A percentile compares a stretch with the other conserved stretches of the same genome.
Evolutionary conservation across 495 filamentous ascomycete species (phyloP).

Genomic region (Penicillium psychrofluorescens): DNA sequence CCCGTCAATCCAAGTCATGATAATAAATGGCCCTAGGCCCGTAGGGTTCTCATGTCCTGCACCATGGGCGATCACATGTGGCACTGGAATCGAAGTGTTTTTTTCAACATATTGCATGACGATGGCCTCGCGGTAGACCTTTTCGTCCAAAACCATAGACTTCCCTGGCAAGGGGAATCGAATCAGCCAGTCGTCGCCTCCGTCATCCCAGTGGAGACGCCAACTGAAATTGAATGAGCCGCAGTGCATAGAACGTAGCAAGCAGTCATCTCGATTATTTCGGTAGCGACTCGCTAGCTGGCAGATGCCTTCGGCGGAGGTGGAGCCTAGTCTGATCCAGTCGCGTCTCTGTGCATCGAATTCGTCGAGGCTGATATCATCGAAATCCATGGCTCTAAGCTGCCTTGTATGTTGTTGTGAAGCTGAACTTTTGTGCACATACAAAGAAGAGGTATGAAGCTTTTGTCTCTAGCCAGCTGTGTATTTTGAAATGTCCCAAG

Average conservation of each 20-base stretch:
- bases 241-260: constrained; percentile 2
- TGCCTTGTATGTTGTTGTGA: background rate
- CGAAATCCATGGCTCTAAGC: constrained; percentile 1
- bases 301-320: constrained; percentile 1
- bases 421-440: too few species aligned
- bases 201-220: constrained; percentile 5
- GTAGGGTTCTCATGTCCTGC: too few species aligned
- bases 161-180: background rate
- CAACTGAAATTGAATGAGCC: constrained; percentile 4
- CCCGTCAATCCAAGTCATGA: too few species aligned
- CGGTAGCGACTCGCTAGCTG: constrained; percentile 1
- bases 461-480: too few species aligned
- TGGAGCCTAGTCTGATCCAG: constrained; percentile 1
- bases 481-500: too few species aligned
- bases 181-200: constrained; percentile 3
- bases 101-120: too few species aligned
- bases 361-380: constrained; percentile 2
- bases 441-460: too few species aligned
- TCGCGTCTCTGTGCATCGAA: background rate
- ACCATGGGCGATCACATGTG: too few species aligned
- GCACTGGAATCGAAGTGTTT: too few species aligned
- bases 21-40: too few species aligned
- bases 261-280: background rate
- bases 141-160: background rate
- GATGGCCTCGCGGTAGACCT: constrained; percentile 6